Conservation (phyloP, 148 eudicot species). For the Fallopia convolvulus region DNA sequence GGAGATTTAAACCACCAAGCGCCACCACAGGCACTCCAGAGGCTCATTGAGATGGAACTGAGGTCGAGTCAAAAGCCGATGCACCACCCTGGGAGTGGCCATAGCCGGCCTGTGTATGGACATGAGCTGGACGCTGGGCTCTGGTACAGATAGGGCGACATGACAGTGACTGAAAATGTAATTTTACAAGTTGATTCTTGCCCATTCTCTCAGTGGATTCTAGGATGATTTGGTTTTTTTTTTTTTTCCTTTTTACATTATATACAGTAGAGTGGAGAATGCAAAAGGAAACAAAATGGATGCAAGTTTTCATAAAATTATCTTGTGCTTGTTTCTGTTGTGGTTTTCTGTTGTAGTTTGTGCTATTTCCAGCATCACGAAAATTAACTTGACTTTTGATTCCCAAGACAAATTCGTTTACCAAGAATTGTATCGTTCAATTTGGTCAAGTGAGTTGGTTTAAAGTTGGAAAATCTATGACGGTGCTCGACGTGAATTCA, state of each 20-base stretch:
- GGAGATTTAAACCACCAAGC: constrained; percentile 41
- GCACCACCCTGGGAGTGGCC: constrained; percentile 40
- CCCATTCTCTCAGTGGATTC: background rate
- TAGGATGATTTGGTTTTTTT: background rate
- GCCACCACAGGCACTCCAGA: constrained; percentile 76
- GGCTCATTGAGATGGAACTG: constrained; percentile 70
- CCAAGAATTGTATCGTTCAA: no score
- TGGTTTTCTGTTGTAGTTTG: background rate
- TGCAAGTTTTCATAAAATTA: background rate
- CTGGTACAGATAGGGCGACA: constrained; percentile 26
- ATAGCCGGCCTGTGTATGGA: constrained; percentile 40
- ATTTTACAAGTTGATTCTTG: constrained; percentile 8
- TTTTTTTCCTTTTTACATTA: no score
- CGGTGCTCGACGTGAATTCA: no score
- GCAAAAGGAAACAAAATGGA: background rate
- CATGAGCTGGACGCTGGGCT: constrained; percentile 58
- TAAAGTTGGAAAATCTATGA: no score
- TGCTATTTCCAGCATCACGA: no score
- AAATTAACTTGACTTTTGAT: no score
- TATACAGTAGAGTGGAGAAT: background rate
- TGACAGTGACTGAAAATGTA: background rate
- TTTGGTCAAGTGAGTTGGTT: no score
- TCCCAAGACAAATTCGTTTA: no score
- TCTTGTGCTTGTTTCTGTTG: background rate
- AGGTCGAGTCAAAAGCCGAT: constrained; percentile 58